Evolutionary conservation across 768 basidiomycete species (phyloP).

Genomic region (Trichaptum fuscoviolaceum): DNA sequence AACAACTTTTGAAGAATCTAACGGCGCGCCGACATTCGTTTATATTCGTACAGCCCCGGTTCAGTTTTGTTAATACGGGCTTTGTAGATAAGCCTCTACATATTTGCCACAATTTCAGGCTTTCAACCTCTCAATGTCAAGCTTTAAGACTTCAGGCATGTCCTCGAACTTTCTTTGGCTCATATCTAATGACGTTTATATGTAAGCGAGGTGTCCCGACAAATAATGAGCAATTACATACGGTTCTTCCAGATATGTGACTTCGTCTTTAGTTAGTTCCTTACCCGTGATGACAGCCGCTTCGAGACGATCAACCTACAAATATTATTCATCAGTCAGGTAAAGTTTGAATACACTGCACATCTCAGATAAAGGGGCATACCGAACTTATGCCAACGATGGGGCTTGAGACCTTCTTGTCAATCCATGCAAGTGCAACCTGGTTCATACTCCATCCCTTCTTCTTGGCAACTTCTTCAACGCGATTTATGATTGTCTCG

Average conservation of each 20-base stretch:
- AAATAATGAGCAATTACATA: constrained; percentile 20
- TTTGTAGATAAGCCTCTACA: not conserved
- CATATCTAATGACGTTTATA: not conserved
- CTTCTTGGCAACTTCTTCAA: constrained; percentile 33
- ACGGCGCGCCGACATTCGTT: too few relatives aligned
- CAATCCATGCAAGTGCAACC: constrained; percentile 32
- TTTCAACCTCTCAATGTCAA: not conserved
- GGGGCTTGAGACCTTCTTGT: constrained; percentile 29
- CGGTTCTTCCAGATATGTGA: constrained; percentile 34
- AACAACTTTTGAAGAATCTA: not conserved
- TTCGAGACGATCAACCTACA: constrained; percentile 3
- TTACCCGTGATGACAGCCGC: not conserved
- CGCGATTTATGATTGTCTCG: constrained; percentile 21
- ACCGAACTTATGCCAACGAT: constrained; percentile 29
- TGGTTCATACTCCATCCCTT: constrained; percentile 32
- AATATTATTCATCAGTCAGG: not conserved
- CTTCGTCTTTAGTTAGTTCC: constrained; percentile 37
- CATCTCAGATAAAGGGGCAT: not conserved
- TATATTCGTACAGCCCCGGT: too few relatives aligned
- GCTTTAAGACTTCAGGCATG: not conserved
- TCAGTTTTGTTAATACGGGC: not conserved
- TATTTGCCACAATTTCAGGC: not conserved
- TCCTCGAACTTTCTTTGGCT: not conserved
- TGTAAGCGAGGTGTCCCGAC: not conserved
- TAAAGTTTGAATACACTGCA: not conserved